Base-by-base conservation (phyloP, 805 yeast genomes). In the Myxozyma melibiosi region DNA sequence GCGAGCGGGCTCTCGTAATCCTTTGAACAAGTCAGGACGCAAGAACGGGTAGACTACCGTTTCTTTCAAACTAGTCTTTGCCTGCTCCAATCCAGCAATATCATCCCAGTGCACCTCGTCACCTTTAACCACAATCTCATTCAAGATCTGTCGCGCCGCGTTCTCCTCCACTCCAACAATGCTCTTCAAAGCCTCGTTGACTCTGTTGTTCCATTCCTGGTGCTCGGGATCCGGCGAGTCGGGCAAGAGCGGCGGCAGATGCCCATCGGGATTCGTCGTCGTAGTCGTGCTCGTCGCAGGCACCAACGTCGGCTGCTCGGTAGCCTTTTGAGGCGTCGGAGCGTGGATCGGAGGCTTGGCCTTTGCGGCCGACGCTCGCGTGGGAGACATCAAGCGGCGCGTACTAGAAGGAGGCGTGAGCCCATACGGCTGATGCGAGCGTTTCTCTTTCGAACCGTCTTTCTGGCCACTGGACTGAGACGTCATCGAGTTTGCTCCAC, bases 81-180 rank as follows among this genome's bases (percentile, higher is more conserved):
- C 97, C n/a, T 79, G 78, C 52, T 86, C 92, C 30, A 94, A 73
- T 0, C 99, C 99, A 0, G 96, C 96, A 61, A 92, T 87, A 68
- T 94, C 98, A 51, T 86, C 92, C 98, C 98, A 94, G 65, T 81
- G 84, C 1, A 92, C 94, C 65, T 88, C 88, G 68, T 91, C 97
- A 13, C 96, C 97, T 53, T 84, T 84, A 4, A 90, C 86, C 25
- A 92, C 86, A 57, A 92, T 89, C 68, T 92, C 97, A 62, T 86
- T 87, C 54, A 92, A 74, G 50, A 92, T 91, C 69, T 89, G 96
- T 61, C 81, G 81, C 9, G 95, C 96, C 0, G 96, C 85, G 3
- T 67, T 66, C 53, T 81, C 83, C 71, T 92, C 98, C 9, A 92
- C 87, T 1, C 96, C 97, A 2, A 70, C 66, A 33, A 75, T 66